A percentile compares a stretch with the other conserved stretches of the same genome.
Evolutionary conservation across 805 yeast species (phyloP).

Genomic region (Candida dajiaensis): DNA sequence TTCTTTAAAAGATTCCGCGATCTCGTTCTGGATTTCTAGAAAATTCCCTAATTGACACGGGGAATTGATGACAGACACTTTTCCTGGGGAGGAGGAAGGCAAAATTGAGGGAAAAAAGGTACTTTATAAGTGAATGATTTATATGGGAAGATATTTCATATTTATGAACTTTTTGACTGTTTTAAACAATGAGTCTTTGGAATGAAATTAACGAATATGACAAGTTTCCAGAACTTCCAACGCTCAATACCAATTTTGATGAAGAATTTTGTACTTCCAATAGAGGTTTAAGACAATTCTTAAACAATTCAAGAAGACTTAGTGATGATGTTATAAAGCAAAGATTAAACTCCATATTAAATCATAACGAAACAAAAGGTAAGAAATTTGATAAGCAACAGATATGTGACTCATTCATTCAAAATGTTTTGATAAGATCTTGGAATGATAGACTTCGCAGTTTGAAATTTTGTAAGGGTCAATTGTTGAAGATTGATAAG

Average conservation of each 20-base stretch:
- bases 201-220: conserved; percentile 9
- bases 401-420: conserved; percentile 32
- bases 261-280: conserved; percentile 27
- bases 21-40: neutral
- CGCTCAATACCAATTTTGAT: conserved; percentile 4
- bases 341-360: conserved; percentile 34
- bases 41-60: neutral
- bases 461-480: conserved; percentile 38
- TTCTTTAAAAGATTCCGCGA: too few relatives aligned
- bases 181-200: conserved; percentile 23
- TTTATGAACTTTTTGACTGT: too few relatives aligned
- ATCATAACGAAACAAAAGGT: conserved; percentile 16
- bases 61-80: neutral
- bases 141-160: too few relatives aligned
- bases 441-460: conserved; percentile 39
- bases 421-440: conserved; percentile 34
- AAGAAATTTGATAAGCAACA: conserved; percentile 6
- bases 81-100: neutral
- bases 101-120: neutral
- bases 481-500: conserved; percentile 26
- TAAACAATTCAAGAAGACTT: conserved; percentile 29
- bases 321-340: conserved; percentile 43
- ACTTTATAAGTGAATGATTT: too few relatives aligned
- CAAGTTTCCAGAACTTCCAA: conserved; percentile 23
- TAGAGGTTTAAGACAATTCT: conserved; percentile 30